These are phyloP conservation scores for Fraxinus albicans DNA, from an alignment of 305 asterid species.

Conservation along the genomic window DNA sequence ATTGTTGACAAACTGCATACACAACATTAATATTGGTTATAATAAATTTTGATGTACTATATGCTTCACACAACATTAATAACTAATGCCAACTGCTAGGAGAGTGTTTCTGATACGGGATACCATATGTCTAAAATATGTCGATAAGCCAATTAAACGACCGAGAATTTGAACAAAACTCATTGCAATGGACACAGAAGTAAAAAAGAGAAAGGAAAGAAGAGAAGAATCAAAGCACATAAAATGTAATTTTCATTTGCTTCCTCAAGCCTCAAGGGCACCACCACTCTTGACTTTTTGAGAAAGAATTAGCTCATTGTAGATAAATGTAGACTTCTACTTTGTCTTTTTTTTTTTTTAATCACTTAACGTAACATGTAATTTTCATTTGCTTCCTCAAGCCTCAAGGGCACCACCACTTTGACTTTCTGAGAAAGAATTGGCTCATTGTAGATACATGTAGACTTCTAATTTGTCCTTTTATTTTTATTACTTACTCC, in stretches of 20 bases:
- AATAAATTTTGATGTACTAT: neutral
- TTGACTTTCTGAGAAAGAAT: neutral
- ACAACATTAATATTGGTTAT: neutral
- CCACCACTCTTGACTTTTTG: neutral
- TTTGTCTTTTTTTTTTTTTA: no score
- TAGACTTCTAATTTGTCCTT: no score
- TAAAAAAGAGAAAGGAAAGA: neutral
- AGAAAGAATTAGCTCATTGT: neutral
- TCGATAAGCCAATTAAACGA: neutral
- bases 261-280: neutral
- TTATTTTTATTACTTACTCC: neutral
- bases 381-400: neutral
- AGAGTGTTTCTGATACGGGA: neutral
- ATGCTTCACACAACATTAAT: neutral
- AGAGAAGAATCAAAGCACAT: neutral
- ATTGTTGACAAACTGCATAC: neutral
- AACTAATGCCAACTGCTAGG: neutral
- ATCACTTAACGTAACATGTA: neutral
- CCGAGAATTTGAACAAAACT: neutral
- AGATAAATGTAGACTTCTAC: neutral
- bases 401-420: neutral
- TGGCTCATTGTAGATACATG: neutral
- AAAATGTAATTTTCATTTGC: neutral
- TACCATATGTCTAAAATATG: neutral
- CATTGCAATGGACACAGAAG: neutral